These are phyloP conservation scores for Monilinia fructigena DNA, from an alignment of 2,329 filamentous ascomycete genomes.

Conservation along the genomic window DNA sequence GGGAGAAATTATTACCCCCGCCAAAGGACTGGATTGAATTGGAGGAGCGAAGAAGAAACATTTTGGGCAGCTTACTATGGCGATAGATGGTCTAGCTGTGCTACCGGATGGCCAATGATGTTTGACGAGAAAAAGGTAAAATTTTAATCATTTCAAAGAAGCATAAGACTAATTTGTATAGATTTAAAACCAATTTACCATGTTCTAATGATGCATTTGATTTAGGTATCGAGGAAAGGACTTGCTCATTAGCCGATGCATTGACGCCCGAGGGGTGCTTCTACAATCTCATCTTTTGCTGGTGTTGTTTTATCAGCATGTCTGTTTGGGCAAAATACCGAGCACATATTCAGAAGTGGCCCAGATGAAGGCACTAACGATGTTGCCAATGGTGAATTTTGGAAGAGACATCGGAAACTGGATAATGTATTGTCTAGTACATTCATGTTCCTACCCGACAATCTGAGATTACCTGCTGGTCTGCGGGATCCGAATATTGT, in stretches of 20 bases:
- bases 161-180: constrained; percentile 4
- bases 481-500: constrained; percentile 70
- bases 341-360: constrained; percentile 73
- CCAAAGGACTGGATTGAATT: constrained; percentile 77
- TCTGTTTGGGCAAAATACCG: constrained; percentile 77
- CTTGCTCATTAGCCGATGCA: constrained; percentile 62
- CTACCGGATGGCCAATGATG: constrained; percentile 84
- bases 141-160: constrained; percentile 20
- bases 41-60: constrained; percentile 74
- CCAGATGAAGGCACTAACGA: constrained; percentile 71
- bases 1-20: constrained; percentile 69
- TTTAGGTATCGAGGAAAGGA: constrained; percentile 60
- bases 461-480: constrained; percentile 68
- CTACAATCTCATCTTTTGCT: constrained; percentile 67
- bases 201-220: constrained; percentile 74
- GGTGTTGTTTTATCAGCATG: constrained; percentile 72
- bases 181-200: constrained; percentile 70
- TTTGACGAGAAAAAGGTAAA: constrained; percentile 66
- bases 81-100: constrained; percentile 82
- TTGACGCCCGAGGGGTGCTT: constrained; percentile 50
- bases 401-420: constrained; percentile 79
- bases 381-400: constrained; percentile 72
- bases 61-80: constrained; percentile 85
- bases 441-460: constrained; percentile 74
- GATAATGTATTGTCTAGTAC: constrained; percentile 78